Evolutionary conservation across 768 basidiomycete species (phyloP).

Genomic region (Lactifluus pinguis): DNA sequence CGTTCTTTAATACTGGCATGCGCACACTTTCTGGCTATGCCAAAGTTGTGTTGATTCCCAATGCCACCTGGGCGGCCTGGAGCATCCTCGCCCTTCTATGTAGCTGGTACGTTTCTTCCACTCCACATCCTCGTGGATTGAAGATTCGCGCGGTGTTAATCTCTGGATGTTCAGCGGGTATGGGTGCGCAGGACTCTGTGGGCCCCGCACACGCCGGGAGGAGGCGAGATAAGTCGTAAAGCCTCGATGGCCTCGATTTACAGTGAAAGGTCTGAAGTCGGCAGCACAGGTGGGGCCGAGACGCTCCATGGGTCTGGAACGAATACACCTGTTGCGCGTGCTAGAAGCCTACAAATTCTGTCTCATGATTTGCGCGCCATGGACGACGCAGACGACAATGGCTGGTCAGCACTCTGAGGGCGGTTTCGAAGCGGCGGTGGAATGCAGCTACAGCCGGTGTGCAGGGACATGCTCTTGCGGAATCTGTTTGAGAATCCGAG

Average conservation of each 20-base stretch:
- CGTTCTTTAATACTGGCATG: constrained; percentile 57
- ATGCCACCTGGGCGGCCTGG: constrained; percentile 75
- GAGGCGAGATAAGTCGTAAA: constrained; percentile 63
- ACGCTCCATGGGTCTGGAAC: neutral
- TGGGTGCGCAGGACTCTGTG: constrained; percentile 53
- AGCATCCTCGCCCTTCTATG: constrained; percentile 39
- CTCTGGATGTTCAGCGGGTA: no score
- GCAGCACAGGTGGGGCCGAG: neutral
- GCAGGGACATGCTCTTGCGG: no score
- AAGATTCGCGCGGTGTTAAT: no score
- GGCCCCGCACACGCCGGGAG: constrained; percentile 62
- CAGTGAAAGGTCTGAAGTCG: constrained; percentile 33
- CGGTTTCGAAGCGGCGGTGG: no score
- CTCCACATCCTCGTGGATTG: constrained; percentile 42
- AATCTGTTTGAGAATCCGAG: no score
- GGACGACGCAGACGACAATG: no score
- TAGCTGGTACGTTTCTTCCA: no score
- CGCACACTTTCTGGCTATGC: constrained; percentile 64
- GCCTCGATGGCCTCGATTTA: constrained; percentile 31
- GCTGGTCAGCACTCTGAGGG: no score
- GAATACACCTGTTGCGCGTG: no score
- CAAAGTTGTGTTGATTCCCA: constrained; percentile 68
- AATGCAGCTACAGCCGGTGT: no score
- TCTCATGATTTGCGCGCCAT: no score
- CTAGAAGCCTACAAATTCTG: no score